Evolutionary conservation across 2,329 filamentous ascomycete genomes (phyloP).

Genomic region (Orbilia ellipsospora): DNA sequence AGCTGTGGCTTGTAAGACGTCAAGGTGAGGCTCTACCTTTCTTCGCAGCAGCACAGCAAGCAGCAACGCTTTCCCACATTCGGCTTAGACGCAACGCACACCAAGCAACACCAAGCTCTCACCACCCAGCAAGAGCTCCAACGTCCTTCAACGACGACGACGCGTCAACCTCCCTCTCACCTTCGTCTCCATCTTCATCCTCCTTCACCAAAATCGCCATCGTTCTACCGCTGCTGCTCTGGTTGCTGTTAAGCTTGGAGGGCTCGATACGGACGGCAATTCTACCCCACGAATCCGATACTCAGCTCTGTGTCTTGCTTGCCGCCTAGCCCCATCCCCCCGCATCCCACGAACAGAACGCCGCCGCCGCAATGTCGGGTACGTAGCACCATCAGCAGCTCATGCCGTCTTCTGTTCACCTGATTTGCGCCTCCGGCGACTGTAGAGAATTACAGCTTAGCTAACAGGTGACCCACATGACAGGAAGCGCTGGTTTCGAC

Average conservation of each 20-base stretch:
- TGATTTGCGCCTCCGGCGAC: conserved; percentile 7
- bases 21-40: conserved; percentile 36
- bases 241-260: neutral
- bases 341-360: conserved; percentile 7
- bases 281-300: neutral
- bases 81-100: conserved; percentile 40
- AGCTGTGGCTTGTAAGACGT: conserved; percentile 22
- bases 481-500: conserved; percentile 90
- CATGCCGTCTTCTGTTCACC: conserved; percentile 18
- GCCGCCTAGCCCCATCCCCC: neutral
- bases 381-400: conserved; percentile 22
- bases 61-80: conserved; percentile 29
- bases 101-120: conserved; percentile 46
- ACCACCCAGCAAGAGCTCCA: conserved; percentile 26
- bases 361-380: conserved; percentile 53
- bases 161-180: conserved; percentile 50
- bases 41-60: conserved; percentile 6
- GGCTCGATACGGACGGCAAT: too few species aligned
- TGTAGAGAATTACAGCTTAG: conserved; percentile 1
- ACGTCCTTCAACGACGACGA: conserved; percentile 43
- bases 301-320: neutral
- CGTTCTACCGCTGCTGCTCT: conserved; percentile 2
- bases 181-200: conserved; percentile 8
- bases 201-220: conserved; percentile 20
- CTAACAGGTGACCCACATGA: conserved; percentile 45